Percentiles rank a stretch among this genome's conserved stretches.
Evolutionary conservation across 805 yeast species (phyloP).

Genomic region (Starmera pachycereana): DNA sequence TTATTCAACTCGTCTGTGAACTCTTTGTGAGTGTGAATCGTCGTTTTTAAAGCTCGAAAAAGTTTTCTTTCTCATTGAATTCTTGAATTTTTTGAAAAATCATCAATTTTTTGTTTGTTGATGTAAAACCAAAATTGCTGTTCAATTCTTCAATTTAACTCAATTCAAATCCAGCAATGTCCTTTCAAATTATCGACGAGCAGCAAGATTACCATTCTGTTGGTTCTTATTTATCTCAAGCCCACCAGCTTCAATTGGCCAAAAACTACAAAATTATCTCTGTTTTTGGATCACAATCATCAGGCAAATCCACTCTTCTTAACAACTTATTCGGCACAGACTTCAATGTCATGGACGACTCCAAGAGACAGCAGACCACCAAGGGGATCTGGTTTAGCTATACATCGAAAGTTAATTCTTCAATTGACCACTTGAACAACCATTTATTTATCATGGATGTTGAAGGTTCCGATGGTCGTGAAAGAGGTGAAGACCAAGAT

Average conservation of each 20-base stretch:
- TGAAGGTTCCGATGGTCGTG: constrained; percentile 98
- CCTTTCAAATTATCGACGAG: constrained; percentile 47
- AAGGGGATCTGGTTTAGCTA: constrained; percentile 74
- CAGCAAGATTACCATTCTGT: constrained; percentile 30
- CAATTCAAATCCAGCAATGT: constrained; percentile 1
- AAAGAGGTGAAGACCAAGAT: constrained; percentile 97
- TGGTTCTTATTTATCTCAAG: constrained; percentile 21
- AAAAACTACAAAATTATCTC: constrained; percentile 81
- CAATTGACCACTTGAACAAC: constrained; percentile 7
- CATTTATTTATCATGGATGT: constrained; percentile 77
- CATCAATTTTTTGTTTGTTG: neutral
- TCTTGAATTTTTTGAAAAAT: no score
- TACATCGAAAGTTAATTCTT: constrained; percentile 30
- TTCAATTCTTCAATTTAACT: neutral
- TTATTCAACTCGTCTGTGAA: no score
- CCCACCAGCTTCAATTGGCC: constrained; percentile 37
- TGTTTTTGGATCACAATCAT: constrained; percentile 94
- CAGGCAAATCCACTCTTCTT: constrained; percentile 90
- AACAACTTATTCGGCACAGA: constrained; percentile 78
- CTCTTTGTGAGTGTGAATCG: neutral
- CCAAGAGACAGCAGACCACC: constrained; percentile 80
- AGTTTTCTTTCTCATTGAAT: neutral
- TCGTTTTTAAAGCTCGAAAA: neutral
- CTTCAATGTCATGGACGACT: constrained; percentile 91
- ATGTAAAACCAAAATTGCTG: neutral